These are phyloP conservation scores for Ceriops tagal DNA, from an alignment of 345 rosid genomes.

Conservation along the genomic window DNA sequence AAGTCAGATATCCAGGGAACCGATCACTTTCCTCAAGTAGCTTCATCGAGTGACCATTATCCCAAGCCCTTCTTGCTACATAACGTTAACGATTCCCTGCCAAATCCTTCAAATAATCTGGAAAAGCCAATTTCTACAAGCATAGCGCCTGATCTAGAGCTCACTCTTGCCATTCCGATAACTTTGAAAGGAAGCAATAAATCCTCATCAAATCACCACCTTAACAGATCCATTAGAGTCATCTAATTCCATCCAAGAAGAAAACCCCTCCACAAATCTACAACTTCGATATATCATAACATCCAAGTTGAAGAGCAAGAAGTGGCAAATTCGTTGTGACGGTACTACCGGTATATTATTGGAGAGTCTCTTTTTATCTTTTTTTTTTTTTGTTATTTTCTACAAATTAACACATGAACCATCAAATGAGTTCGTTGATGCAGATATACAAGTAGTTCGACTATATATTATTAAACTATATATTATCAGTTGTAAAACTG, in stretches of 20 bases:
- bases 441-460: no score
- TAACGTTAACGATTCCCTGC: conserved; percentile 1
- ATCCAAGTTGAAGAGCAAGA: neutral
- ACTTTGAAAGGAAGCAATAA: conserved; percentile 22
- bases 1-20: conserved; percentile 9
- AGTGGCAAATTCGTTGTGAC: no score
- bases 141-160: conserved; percentile 40
- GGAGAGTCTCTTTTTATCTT: no score
- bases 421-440: no score
- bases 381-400: no score
- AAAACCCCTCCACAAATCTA: neutral
- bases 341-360: no score
- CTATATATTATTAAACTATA: no score
- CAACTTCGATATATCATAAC: no score
- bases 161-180: conserved; percentile 45
- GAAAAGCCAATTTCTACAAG: conserved; percentile 10
- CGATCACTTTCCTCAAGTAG: neutral
- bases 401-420: no score
- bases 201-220: conserved; percentile 23
- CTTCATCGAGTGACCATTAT: neutral
- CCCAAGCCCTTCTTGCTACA: conserved; percentile 7
- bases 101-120: conserved; percentile 16
- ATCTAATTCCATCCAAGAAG: conserved; percentile 16
- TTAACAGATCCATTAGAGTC: conserved; percentile 40
- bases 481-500: no score